Evolutionary conservation across 257 asterid genomes (phyloP).

Genomic region (Knoxia roxburghii): DNA sequence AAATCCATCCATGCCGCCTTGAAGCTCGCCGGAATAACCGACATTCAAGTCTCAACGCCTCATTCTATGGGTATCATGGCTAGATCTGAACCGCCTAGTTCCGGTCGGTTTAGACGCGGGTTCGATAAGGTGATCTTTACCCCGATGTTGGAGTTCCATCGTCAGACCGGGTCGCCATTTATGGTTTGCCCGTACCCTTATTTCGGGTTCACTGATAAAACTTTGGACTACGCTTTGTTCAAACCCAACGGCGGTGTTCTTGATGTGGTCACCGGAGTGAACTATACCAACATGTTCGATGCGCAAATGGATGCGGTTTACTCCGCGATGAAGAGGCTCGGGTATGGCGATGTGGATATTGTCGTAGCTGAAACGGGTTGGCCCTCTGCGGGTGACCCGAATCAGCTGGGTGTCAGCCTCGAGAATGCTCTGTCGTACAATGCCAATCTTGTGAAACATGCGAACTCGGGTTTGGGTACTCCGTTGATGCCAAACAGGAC

Average conservation of each 20-base stretch:
- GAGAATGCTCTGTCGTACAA: conserved; percentile 35
- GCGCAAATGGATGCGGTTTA: conserved; percentile 43
- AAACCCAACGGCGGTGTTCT: conserved; percentile 36
- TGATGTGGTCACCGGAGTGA: conserved; percentile 24
- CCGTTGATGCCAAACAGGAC: conserved; percentile 46
- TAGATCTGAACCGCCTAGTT: conserved; percentile 33
- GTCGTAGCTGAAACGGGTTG: conserved; percentile 51
- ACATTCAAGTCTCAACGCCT: conserved; percentile 35
- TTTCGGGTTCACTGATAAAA: conserved; percentile 24
- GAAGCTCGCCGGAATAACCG: conserved; percentile 20
- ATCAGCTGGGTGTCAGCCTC: conserved; percentile 26
- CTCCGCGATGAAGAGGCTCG: conserved; percentile 43
- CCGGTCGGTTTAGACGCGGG: conserved; percentile 30
- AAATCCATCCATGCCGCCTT: conserved; percentile 37
- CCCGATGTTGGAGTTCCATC: conserved; percentile 42
- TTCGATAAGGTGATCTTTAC: conserved; percentile 29
- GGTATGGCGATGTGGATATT: conserved; percentile 46
- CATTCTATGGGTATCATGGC: conserved; percentile 36
- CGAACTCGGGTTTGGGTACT: conserved; percentile 38
- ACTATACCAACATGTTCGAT: conserved; percentile 42
- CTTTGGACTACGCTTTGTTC: conserved; percentile 33
- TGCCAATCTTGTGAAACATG: conserved; percentile 28
- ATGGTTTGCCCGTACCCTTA: conserved; percentile 47
- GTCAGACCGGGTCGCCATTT: conserved; percentile 34
- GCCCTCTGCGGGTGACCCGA: conserved; percentile 46